Evolutionary conservation across 495 filamentous ascomycete species (phyloP), one percentile per base, ranked within the genome.

Genomic region (Aspergillus hancockii): DNA sequence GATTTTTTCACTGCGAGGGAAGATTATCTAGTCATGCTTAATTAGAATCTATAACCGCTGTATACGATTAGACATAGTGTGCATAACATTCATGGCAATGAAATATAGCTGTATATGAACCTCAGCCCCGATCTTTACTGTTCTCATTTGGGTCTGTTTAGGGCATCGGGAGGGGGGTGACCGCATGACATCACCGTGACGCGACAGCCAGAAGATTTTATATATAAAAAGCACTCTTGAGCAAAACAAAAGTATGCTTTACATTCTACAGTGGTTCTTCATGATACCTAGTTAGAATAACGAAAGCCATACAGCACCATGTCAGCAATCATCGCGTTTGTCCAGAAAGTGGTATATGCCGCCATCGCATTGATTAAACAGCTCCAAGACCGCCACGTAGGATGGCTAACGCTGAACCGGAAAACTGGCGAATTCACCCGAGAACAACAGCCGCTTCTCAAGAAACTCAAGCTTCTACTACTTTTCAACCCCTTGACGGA

Each of bases 401-500:
- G 73, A 36, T 76, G 74, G 70, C 54, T 67, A 32, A 73, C 71
- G 1, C 54, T 76, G 22, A 60, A 73, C 38, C 68, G 71, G 28
- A 73, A 74, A 69, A 69, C 71, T 1, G 68, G 73, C 31, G 43
- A 72, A 53, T 62, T 67, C 31, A 65, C 62, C 28, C 69, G 71
- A 19, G 71, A 78, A 59, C 69, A 77, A 41, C 70, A 75, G 34
- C 67, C 70, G 0, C 57, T 76, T n/a, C 56, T 61, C 49, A 74
- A 77, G 60, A 76, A 79, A 52, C 21, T 75, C n/a, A 74, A 77
- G 56, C 67, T 78, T 1, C 57, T 78, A 4, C 36, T 76, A 1
- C 67, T 77, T 8, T 76, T 78, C 68, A 78, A 76, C 49, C 75
- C 71, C 13, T 38, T 75, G 0, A 70, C 66, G 13, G 69, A 74